phyloP scores from a whole-genome alignment of 2,329 filamentous ascomycete species.

The Nigrograna mackinnonii region DNA sequence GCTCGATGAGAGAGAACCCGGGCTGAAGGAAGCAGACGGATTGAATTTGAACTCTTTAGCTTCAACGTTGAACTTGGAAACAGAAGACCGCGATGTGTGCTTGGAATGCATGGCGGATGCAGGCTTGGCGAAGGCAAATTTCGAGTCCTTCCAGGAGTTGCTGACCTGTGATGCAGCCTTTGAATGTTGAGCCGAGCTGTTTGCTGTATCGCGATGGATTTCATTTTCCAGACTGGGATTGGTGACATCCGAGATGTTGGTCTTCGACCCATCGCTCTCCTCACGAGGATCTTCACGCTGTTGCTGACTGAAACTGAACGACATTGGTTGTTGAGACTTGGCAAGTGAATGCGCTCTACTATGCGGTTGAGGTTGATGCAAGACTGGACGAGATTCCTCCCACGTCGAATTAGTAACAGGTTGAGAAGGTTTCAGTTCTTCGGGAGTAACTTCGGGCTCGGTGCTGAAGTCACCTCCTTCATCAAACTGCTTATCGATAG shows the following conservation, averaged over 20 bases:
- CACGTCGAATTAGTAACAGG: slow-evolving; percentile 31
- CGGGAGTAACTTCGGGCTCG: slow-evolving; percentile 41
- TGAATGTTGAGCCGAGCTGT: slow-evolving; percentile 35
- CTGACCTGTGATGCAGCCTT: slow-evolving; percentile 40
- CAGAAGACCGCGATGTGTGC: slow-evolving; percentile 70
- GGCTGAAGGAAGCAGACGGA: slow-evolving; percentile 55
- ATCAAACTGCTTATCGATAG: slow-evolving; percentile 76
- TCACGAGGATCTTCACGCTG: slow-evolving; percentile 32
- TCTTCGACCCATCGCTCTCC: slow-evolving; percentile 44
- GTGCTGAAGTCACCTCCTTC: slow-evolving; percentile 73
- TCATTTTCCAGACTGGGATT: slow-evolving; percentile 42
- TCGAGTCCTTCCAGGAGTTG: slow-evolving; percentile 40
- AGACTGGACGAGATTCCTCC: slow-evolving; percentile 45
- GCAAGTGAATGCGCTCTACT: slow-evolving; percentile 73
- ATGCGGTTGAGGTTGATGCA: slow-evolving; percentile 76
- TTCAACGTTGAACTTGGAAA: slow-evolving; percentile 83
- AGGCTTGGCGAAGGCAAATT: slow-evolving; percentile 36
- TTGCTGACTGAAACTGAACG: slow-evolving; percentile 33
- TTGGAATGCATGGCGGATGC: slow-evolving; percentile 45
- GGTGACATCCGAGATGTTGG: slow-evolving; percentile 42
- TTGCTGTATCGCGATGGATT: slow-evolving; percentile 20
- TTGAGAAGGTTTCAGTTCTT: slow-evolving; percentile 28
- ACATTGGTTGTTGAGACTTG: slow-evolving; percentile 56
- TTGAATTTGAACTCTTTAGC: slow-evolving; percentile 87
- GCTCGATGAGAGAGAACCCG: slow-evolving; percentile 46